Conservation (phyloP, 2,329 filamentous ascomycete species). For the Colletotrichum scovillei region DNA sequence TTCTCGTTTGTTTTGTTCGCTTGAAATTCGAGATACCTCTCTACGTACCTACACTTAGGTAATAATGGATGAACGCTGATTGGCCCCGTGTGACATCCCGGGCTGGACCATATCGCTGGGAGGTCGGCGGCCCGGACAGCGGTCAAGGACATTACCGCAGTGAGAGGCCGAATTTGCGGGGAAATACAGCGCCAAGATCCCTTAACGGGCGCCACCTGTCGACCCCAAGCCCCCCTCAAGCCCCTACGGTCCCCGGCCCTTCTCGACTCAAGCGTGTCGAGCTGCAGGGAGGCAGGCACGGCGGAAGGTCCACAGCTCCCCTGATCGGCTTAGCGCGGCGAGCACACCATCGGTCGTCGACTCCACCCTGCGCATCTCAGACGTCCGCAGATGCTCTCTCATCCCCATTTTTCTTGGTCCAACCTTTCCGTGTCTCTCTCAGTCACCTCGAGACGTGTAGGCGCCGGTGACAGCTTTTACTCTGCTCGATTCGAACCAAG, state of each 20-base stretch:
- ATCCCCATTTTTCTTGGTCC: constrained; percentile 24
- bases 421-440: background rate
- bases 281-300: constrained; percentile 2
- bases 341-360: constrained; percentile 32
- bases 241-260: no score
- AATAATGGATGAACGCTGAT: background rate
- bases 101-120: constrained; percentile 18
- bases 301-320: constrained; percentile 6
- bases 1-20: background rate
- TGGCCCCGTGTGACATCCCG: background rate
- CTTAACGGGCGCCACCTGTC: constrained; percentile 4
- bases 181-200: constrained; percentile 26
- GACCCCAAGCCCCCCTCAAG: background rate
- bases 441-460: no score
- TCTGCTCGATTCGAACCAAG: no score
- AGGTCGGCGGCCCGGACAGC: constrained; percentile 14
- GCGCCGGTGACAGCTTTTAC: no score
- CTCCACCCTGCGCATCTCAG: constrained; percentile 14
- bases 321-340: constrained; percentile 13
- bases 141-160: constrained; percentile 12
- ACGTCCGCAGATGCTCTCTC: constrained; percentile 10
- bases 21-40: background rate
- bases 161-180: constrained; percentile 24
- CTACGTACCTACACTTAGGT: background rate
- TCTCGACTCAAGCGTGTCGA: background rate